Evolutionary conservation across 2,329 filamentous ascomycete genomes (phyloP).

Genomic region (Botrytis paeoniae): DNA sequence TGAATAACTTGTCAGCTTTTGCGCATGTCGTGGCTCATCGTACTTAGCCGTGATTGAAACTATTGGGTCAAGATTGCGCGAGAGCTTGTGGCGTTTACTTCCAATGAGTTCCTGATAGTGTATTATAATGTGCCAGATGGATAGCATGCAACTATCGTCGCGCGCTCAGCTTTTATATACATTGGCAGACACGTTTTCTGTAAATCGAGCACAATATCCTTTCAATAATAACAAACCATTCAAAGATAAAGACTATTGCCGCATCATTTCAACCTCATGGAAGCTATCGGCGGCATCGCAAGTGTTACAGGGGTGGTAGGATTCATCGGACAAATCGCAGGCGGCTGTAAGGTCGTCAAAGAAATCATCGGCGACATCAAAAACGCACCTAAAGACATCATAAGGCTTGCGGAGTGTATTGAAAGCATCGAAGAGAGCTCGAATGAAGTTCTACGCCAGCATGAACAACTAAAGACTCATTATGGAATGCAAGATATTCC

Average conservation of each 20-base stretch:
- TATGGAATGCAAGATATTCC: background rate
- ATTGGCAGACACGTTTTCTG: accelerated
- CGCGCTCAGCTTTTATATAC: background rate
- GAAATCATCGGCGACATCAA: background rate
- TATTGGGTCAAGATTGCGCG: background rate
- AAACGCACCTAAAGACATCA: background rate
- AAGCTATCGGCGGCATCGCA: background rate
- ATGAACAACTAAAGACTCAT: background rate
- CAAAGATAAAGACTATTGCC: background rate
- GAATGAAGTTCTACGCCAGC: background rate
- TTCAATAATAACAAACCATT: background rate
- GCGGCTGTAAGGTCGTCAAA: background rate
- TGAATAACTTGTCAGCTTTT: background rate
- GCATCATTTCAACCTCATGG: background rate
- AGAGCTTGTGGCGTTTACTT: background rate
- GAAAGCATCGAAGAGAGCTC: background rate
- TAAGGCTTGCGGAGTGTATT: background rate
- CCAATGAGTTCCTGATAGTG: background rate
- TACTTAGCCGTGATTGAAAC: background rate
- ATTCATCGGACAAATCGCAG: background rate
- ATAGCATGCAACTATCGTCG: background rate
- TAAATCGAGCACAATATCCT: background rate
- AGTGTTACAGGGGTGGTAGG: background rate
- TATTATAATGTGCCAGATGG: too few species aligned
- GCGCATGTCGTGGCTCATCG: background rate